These are phyloP conservation scores for Penicillium brasilianum DNA, from an alignment of 2,329 filamentous ascomycete species.

Conservation along the genomic window DNA sequence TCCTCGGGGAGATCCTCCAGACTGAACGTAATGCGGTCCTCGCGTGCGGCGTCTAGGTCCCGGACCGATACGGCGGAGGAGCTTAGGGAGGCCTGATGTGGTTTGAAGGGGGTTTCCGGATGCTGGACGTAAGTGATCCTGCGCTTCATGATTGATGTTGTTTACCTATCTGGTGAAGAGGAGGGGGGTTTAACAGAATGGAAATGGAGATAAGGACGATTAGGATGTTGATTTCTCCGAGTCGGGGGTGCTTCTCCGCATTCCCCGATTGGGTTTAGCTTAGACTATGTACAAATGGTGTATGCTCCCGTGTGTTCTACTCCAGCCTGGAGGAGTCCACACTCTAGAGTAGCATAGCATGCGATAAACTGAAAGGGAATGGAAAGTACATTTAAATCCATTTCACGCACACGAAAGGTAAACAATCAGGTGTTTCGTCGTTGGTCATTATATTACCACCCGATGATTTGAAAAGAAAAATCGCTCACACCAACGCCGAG, in stretches of 20 bases:
- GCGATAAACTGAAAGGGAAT: not conserved
- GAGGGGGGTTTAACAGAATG: not conserved
- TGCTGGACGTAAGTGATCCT: conserved; percentile 76
- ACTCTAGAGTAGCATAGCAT: not conserved
- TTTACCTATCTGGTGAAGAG: not conserved
- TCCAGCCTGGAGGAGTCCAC: too few relatives aligned
- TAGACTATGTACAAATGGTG: conserved; percentile 8
- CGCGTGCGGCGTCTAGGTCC: conserved; percentile 69
- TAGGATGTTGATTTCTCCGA: conserved; percentile 21
- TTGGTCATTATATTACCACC: conserved; percentile 23
- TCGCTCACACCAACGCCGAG: conserved; percentile 34
- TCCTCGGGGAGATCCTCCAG: conserved; percentile 75
- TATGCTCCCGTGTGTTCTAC: not conserved
- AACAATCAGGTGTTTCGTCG: conserved; percentile 15
- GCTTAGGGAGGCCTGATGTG: conserved; percentile 64
- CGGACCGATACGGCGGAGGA: conserved; percentile 61
- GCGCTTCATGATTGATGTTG: conserved; percentile 42
- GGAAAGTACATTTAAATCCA: not conserved
- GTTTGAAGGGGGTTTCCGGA: conserved; percentile 67
- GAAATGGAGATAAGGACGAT: conserved; percentile 12
- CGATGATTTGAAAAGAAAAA: conserved; percentile 9
- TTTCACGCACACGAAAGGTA: conserved; percentile 1
- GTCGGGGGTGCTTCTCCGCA: conserved; percentile 28
- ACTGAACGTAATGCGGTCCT: conserved; percentile 77
- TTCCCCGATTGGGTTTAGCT: conserved; percentile 28